A percentile compares a stretch with the other conserved stretches of the same genome.
Evolutionary conservation across 768 basidiomycete species (phyloP).

Genomic region (Agrocybe pediades): DNA sequence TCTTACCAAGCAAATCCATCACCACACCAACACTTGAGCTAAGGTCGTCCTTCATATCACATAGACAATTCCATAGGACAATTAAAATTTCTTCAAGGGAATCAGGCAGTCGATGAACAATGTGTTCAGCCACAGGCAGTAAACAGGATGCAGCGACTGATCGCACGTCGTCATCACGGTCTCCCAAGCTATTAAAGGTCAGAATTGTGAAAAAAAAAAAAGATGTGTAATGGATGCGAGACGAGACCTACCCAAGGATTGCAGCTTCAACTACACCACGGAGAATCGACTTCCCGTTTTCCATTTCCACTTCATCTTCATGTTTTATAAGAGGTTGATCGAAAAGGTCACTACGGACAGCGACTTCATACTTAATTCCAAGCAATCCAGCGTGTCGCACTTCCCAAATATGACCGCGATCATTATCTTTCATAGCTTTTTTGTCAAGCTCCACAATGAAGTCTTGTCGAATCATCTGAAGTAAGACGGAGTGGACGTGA

Average conservation of each 20-base stretch:
- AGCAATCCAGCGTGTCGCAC: constrained; percentile 96
- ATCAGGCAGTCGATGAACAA: constrained; percentile 75
- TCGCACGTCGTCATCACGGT: constrained; percentile 94
- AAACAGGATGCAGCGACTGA: constrained; percentile 93
- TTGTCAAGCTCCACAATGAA: constrained; percentile 48
- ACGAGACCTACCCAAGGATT: constrained; percentile 73
- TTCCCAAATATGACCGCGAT: constrained; percentile 85
- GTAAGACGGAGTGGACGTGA: constrained; percentile 80
- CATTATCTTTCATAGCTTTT: constrained; percentile 32
- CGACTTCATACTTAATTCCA: constrained; percentile 97
- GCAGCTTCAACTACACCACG: constrained; percentile 88
- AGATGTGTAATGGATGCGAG: neutral
- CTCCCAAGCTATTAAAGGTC: constrained; percentile 70
- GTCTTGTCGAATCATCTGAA: constrained; percentile 94
- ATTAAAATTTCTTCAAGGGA: constrained; percentile 73
- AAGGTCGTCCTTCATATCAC: constrained; percentile 93
- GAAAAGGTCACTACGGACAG: constrained; percentile 86
- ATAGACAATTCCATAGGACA: constrained; percentile 89
- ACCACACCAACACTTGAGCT: constrained; percentile 96
- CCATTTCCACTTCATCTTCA: constrained; percentile 37
- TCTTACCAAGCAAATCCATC: constrained; percentile 92
- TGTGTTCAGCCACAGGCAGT: constrained; percentile 79
- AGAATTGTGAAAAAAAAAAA: constrained; percentile 3
- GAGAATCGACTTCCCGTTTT: constrained; percentile 59
- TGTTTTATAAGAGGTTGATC: constrained; percentile 36